Percentiles rank a stretch among this genome's conserved stretches.
These are phyloP conservation scores for Aspergillus olivimuriae DNA, from an alignment of 495 filamentous ascomycete genomes.

Conservation along the genomic window DNA sequence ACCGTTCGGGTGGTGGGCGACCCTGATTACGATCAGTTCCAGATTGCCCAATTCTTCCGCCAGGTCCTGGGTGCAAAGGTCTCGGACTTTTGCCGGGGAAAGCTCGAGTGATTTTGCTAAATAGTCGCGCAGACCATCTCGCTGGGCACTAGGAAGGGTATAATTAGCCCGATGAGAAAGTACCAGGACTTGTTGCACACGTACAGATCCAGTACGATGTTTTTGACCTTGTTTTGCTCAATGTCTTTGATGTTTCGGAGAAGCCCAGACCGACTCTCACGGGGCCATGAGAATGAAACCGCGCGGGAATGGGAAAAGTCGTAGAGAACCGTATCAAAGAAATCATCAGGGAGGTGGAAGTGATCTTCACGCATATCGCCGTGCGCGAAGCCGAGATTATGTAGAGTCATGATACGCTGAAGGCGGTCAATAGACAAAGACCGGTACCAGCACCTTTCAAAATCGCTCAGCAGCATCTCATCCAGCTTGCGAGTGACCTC, in stretches of 20 bases:
- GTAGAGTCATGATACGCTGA: conserved; percentile 9
- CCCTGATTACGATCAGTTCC: background rate
- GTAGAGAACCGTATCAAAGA: conserved; percentile 16
- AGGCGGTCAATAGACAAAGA: conserved; percentile 15
- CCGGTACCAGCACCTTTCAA: conserved; percentile 13
- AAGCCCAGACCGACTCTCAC: conserved; percentile 1
- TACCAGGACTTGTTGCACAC: background rate
- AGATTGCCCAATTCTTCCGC: background rate
- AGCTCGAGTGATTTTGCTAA: background rate
- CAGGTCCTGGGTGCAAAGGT: background rate
- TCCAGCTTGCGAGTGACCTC: no score
- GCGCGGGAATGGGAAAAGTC: conserved; percentile 15
- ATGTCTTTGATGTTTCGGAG: background rate
- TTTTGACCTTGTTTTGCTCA: background rate
- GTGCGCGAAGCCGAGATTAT: conserved; percentile 13
- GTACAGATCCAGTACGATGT: background rate
- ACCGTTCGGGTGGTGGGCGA: background rate
- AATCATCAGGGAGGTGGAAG: conserved; percentile 14
- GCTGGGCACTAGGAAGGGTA: background rate
- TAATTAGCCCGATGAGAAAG: conserved; percentile 3
- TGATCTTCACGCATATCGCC: conserved; percentile 13
- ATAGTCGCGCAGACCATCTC: background rate
- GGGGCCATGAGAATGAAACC: conserved; percentile 8
- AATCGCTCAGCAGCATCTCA: conserved; percentile 4
- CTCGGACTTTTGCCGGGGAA: background rate